Conservation (phyloP, 805 yeast genomes). For the Saturnispora quitensis region DNA sequence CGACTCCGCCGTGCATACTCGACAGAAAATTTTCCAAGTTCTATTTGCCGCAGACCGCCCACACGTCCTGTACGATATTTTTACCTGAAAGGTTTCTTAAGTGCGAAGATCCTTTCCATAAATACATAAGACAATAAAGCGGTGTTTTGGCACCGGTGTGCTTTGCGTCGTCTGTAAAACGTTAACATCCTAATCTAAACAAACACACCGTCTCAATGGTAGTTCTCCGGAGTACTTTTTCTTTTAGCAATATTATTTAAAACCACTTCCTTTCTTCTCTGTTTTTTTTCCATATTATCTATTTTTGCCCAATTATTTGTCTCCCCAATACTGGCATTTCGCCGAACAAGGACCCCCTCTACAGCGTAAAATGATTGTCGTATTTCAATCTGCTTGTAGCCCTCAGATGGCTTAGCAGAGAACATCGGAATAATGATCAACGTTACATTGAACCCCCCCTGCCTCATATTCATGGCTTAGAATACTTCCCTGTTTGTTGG, state of each 20-base stretch:
- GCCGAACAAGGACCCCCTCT: background rate
- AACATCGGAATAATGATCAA: background rate
- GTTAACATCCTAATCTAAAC: no score
- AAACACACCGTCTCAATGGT: no score
- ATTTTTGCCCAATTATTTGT: background rate
- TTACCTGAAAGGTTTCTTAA: background rate
- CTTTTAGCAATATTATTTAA: background rate
- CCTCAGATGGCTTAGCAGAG: background rate
- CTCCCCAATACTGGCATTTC: background rate
- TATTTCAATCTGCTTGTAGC: background rate
- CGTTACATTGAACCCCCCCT: background rate
- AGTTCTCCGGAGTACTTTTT: background rate
- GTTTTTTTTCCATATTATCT: background rate
- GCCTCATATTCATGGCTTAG: background rate
- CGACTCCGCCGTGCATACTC: background rate
- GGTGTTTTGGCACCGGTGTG: no score
- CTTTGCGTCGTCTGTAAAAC: no score
- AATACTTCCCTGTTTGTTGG: background rate
- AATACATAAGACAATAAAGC: background rate
- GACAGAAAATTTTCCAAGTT: background rate
- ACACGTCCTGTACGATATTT: background rate
- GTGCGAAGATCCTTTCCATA: background rate
- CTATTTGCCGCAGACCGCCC: background rate
- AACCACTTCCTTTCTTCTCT: background rate
- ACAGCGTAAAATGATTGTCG: background rate